Conservation (phyloP, 176 grass and related monocot species). For the Carex myosuroides region DNA sequence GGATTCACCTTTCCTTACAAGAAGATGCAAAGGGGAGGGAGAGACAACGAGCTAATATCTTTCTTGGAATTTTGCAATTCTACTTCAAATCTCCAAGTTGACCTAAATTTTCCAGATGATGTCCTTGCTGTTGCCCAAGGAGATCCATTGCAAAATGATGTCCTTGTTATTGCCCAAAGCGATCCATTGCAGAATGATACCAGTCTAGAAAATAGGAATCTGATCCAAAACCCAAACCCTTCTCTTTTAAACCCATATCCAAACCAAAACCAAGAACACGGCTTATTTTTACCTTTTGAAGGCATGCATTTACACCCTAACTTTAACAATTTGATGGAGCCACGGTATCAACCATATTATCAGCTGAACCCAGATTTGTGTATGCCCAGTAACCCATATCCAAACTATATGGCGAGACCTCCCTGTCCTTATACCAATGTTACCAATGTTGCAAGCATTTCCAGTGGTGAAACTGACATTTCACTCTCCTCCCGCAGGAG, state of each 20-base stretch:
- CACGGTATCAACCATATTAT: not conserved
- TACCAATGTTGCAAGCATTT: conserved; percentile 9
- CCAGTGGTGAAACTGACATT: not conserved
- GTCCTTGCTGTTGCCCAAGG: not conserved
- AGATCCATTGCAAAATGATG: not conserved
- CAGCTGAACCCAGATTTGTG: not conserved
- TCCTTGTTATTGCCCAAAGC: not conserved
- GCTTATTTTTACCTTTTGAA: not conserved
- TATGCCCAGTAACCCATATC: not conserved
- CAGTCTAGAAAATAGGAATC: not conserved
- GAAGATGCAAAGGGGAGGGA: not conserved
- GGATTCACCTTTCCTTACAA: not conserved
- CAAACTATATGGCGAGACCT: not conserved
- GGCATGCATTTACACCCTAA: not conserved
- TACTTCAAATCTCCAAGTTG: not conserved
- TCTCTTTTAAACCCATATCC: not conserved
- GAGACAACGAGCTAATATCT: not conserved
- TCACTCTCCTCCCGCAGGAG: not conserved
- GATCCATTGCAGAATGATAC: not conserved
- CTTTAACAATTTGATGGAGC: not conserved
- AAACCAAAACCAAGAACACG: not conserved
- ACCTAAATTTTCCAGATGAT: not conserved
- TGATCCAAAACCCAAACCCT: not conserved
- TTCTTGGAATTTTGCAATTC: not conserved
- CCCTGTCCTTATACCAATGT: not conserved